Evolutionary conservation across 495 filamentous ascomycete genomes (phyloP).

Genomic region (Xylaria bambusicola): DNA sequence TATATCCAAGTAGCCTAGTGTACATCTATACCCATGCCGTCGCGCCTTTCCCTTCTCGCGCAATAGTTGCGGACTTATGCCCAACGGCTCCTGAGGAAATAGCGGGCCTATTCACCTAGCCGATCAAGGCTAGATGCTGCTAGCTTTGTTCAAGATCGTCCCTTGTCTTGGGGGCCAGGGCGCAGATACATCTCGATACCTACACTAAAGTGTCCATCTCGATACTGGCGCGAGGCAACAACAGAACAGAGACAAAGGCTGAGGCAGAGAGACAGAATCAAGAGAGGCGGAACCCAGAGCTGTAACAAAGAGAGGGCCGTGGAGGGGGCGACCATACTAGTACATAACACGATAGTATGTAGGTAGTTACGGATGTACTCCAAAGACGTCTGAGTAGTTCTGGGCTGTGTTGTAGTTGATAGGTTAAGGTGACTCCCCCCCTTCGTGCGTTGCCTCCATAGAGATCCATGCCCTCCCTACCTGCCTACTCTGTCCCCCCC

Average conservation of each 20-base stretch:
- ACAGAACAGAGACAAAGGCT: slow-evolving; percentile 6
- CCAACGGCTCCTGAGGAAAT: slow-evolving; percentile 53
- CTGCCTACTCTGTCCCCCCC: slow-evolving; percentile 38
- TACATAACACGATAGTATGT: slow-evolving; percentile 17
- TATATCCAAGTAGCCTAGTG: slow-evolving; percentile 17
- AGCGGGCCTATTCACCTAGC: slow-evolving; percentile 43
- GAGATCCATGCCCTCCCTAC: slow-evolving; percentile 38
- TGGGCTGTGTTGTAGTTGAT: slow-evolving; percentile 21
- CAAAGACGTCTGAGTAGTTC: slow-evolving; percentile 30
- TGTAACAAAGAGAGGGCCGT: slow-evolving; percentile 20
- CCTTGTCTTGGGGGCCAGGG: slow-evolving; percentile 37
- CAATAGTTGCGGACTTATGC: slow-evolving; percentile 43
- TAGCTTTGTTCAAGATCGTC: slow-evolving; percentile 19
- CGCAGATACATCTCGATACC: slow-evolving; percentile 24
- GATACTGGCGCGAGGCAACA: neutral
- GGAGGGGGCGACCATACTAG: slow-evolving; percentile 32
- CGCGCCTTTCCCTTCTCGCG: slow-evolving; percentile 42
- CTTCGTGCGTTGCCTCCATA: slow-evolving; percentile 34
- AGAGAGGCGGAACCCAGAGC: neutral
- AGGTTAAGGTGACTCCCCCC: slow-evolving; percentile 15
- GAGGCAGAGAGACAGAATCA: neutral
- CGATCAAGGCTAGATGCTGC: slow-evolving; percentile 37
- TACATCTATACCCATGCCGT: slow-evolving; percentile 24
- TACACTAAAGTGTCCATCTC: neutral
- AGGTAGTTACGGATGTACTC: slow-evolving; percentile 7